These are phyloP conservation scores for Gamsiella multidivaricata DNA, from an alignment of 192 early-diverging fungal genomes.

Conservation along the genomic window DNA sequence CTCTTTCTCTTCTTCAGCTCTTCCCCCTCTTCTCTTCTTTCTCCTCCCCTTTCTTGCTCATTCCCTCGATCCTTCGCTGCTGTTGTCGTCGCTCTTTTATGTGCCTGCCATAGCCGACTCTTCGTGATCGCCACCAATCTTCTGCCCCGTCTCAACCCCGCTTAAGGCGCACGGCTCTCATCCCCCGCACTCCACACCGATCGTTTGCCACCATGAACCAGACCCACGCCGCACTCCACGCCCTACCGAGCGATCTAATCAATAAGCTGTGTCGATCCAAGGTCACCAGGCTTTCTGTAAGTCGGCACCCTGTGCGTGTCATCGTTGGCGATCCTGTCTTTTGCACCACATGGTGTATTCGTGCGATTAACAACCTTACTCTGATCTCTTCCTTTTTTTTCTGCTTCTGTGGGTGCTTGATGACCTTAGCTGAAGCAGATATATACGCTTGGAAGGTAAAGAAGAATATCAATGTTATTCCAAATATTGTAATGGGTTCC, in stretches of 20 bases:
- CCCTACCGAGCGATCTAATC: slow-evolving; percentile 42
- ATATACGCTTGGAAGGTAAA: slow-evolving; percentile 52
- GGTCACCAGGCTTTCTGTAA: slow-evolving; percentile 48
- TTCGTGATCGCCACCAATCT: too few relatives aligned
- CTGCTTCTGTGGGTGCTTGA: background rate
- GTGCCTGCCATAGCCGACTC: too few relatives aligned
- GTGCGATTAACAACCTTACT: background rate
- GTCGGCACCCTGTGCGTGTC: background rate
- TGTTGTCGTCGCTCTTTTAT: too few relatives aligned
- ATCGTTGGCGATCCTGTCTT: background rate
- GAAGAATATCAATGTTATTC: background rate
- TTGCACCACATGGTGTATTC: too few relatives aligned
- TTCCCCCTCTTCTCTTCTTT: background rate
- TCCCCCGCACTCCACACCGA: background rate
- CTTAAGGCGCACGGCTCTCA: background rate
- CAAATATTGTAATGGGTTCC: background rate
- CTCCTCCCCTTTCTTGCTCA: background rate
- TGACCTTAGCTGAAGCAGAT: slow-evolving; percentile 56
- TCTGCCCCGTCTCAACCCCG: too few relatives aligned
- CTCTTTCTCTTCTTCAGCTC: background rate
- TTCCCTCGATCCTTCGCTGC: background rate
- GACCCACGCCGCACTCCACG: slow-evolving; percentile 42
- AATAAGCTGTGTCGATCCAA: slow-evolving; percentile 47
- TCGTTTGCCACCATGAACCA: slow-evolving; percentile 39
- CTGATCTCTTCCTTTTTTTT: background rate